Base-by-base conservation (phyloP, 805 yeast species). In the Tetrapisispora fleetii region DNA sequence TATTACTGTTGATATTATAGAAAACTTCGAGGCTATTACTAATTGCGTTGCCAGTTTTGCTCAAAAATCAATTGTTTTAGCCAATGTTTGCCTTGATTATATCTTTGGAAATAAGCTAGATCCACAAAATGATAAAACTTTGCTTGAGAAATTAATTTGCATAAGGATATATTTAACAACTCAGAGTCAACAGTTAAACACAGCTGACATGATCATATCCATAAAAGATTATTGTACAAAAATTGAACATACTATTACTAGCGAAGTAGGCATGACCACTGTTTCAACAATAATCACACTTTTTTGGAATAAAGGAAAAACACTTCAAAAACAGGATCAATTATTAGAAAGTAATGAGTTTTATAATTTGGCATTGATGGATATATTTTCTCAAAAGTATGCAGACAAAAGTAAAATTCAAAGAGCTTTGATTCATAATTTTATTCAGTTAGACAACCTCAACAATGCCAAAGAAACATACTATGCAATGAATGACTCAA, bases 301-400 rank as follows among this genome's bases (percentile, higher is more conserved):
- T 27, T 49, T 73, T 18, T 73, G 75, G 74, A 71, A 70, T 43
- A 47, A 54, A 18, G 74, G 71, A 0, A 69, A 69, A 37, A 52
- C 55, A 17, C 52, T 56, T 17, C 60, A 58, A 28, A 72, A 62
- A 51, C 46, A 40, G 10, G 55, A 52, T 8, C 48, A 58, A 2
- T 53, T 40, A 37, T 24, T 35, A 1, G 58, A 60, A 19, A 54
- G 65, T 7, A 50, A 60, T 13, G 54, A 51, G 2, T 67, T 64
- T 60, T 62, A 60, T 42, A 48, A 58, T 6, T 42, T 63, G 1
- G 57, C 65, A 6, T 50, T 66, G 11, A 58, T 52, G 18, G 49
- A 58, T n/a, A 33, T 64, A 5, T 42, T 65, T 5, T 53, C 56
- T 18, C 52, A 60, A 24, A 55, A 57, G 16, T 63, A 61, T 16